phyloP scores from a whole-genome alignment of 495 filamentous ascomycete genomes.

The Pseudoneurospora amorphoporcata region DNA sequence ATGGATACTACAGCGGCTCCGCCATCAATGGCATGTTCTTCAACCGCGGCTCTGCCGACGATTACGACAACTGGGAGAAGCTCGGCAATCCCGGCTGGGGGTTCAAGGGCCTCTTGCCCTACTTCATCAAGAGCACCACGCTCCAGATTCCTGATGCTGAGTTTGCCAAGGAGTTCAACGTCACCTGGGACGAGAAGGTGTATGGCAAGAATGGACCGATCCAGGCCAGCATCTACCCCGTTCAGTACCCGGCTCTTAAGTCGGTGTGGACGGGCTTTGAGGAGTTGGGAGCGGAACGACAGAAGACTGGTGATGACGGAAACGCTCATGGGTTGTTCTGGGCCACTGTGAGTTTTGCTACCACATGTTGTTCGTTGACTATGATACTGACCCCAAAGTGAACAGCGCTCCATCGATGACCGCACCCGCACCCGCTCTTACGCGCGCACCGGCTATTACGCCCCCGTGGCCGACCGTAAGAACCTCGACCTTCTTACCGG shows the following conservation, averaged over 20 bases:
- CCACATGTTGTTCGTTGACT: constrained; percentile 3
- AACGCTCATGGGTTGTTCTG: background rate
- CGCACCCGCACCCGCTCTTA: constrained; percentile 20
- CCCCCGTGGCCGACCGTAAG: constrained; percentile 22
- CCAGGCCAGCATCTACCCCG: background rate
- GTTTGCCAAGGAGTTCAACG: constrained; percentile 1
- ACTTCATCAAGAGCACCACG: constrained; percentile 11
- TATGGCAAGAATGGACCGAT: constrained; percentile 1
- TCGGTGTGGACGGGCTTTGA: background rate
- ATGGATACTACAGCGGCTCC: constrained; percentile 11
- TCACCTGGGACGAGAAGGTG: constrained; percentile 1
- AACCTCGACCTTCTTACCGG: constrained; percentile 16
- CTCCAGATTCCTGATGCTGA: constrained; percentile 2
- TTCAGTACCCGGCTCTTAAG: constrained; percentile 1
- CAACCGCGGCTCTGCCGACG: constrained; percentile 19
- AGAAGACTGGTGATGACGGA: background rate
- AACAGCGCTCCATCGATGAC: constrained; percentile 24
- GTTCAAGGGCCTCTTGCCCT: constrained; percentile 11
- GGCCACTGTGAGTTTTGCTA: background rate
- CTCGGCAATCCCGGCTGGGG: constrained; percentile 36
- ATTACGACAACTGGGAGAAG: constrained; percentile 42
- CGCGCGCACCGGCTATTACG: constrained; percentile 21
- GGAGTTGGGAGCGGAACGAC: background rate
- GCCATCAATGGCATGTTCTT: constrained; percentile 26
- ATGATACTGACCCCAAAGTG: constrained; percentile 23